Conservation (phyloP, 2,329 filamentous ascomycete species). For the Lasiodiplodia sp. region DNA sequence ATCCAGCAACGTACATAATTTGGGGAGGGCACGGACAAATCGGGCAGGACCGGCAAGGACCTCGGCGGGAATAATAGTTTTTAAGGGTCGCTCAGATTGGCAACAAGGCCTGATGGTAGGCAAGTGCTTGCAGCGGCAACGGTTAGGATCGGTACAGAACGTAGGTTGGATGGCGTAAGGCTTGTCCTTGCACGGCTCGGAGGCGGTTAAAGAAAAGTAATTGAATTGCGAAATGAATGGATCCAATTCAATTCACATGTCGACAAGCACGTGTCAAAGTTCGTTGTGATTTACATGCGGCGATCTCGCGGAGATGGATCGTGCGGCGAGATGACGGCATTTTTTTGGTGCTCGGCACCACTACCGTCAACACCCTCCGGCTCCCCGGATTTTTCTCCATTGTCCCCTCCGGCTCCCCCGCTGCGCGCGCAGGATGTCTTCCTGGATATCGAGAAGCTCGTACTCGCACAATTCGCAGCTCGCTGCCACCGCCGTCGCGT, state of each 20-base stretch:
- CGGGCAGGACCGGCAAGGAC: background rate
- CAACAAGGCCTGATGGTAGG: background rate
- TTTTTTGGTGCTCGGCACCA: conserved; percentile 17
- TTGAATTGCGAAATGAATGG: conserved; percentile 6
- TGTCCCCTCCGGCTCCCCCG: background rate
- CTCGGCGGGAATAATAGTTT: conserved; percentile 9
- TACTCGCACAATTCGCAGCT: conserved; percentile 66
- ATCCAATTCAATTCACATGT: background rate
- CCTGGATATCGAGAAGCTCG: conserved; percentile 54
- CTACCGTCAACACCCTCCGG: background rate
- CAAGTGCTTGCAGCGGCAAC: background rate
- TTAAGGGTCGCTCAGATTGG: conserved; percentile 17
- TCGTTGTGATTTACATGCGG: conserved; percentile 1
- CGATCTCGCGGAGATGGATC: conserved; percentile 1
- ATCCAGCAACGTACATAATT: conserved; percentile 28
- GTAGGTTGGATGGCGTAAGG: conserved; percentile 13
- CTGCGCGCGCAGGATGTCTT: conserved; percentile 48
- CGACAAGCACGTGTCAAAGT: background rate
- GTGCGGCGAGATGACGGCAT: conserved; percentile 23
- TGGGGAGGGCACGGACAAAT: conserved; percentile 10
- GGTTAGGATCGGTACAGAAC: background rate
- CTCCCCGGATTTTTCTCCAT: background rate
- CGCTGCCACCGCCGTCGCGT: conserved; percentile 71
- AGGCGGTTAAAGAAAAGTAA: conserved; percentile 5
- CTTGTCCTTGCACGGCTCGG: background rate